Percentiles rank a stretch among this genome's conserved stretches.
Evolutionary conservation across 352 stramenopile species (phyloP).

Genomic region (Phytophthora nicotianae): DNA sequence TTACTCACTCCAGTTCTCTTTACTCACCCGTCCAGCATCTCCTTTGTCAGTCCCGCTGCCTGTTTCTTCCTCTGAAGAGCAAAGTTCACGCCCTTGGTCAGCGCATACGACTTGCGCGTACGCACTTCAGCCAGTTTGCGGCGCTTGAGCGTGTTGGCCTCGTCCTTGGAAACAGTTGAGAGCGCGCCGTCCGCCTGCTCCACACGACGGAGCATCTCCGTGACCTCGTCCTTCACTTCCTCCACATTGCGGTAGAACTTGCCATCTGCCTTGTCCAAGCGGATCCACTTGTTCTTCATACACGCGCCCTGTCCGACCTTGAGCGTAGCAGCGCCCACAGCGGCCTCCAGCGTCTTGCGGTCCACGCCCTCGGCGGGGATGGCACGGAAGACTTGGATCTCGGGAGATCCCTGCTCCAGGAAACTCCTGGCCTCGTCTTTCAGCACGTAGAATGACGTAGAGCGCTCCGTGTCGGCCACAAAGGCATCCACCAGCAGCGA

Average conservation of each 20-base stretch:
- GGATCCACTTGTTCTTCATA: slow-evolving; percentile 99
- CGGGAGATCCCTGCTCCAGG: slow-evolving; percentile 73
- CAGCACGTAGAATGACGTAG: slow-evolving; percentile 93
- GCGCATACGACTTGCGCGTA: slow-evolving; percentile 94
- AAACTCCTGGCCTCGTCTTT: slow-evolving; percentile 91
- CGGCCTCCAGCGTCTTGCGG: slow-evolving; percentile 80
- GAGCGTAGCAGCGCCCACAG: slow-evolving; percentile 84
- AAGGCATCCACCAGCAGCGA: slow-evolving; percentile 94
- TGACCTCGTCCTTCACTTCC: slow-evolving; percentile 64
- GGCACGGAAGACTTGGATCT: slow-evolving; percentile 84
- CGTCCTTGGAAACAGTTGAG: slow-evolving; percentile 69
- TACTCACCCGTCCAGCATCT: slow-evolving; percentile 96
- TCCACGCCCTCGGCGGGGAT: slow-evolving; percentile 75
- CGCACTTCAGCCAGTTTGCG: slow-evolving; percentile 82
- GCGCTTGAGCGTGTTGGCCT: slow-evolving; percentile 83
- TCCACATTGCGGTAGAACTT: slow-evolving; percentile 89
- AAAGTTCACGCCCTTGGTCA: slow-evolving; percentile 94
- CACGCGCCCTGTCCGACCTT: slow-evolving; percentile 97
- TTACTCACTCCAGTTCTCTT: neutral
- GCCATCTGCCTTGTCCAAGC: slow-evolving; percentile 91
- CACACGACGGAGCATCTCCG: slow-evolving; percentile 89
- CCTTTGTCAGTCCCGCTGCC: slow-evolving; percentile 97
- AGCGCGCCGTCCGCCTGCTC: slow-evolving; percentile 59
- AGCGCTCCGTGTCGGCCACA: slow-evolving; percentile 79
- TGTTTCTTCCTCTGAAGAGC: slow-evolving; percentile 95